phyloP scores from a whole-genome alignment of 495 filamentous ascomycete species.

The Penicillium silybi region DNA sequence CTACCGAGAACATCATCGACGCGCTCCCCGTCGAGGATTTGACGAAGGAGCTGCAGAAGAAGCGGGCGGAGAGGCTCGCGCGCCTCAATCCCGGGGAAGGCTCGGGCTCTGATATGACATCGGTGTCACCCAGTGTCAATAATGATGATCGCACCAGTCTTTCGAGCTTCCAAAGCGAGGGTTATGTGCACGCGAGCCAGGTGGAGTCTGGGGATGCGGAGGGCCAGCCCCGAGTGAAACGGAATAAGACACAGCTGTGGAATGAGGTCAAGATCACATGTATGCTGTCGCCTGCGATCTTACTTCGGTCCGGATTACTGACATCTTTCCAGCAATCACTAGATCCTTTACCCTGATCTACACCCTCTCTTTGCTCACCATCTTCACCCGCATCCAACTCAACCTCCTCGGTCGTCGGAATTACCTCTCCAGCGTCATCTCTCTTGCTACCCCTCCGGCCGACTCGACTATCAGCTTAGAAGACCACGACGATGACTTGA shows the following conservation, averaged over 20 bases:
- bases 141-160: slow-evolving; percentile 81
- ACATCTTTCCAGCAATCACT: slow-evolving; percentile 66
- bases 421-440: slow-evolving; percentile 92
- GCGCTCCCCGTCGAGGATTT: slow-evolving; percentile 85
- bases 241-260: slow-evolving; percentile 90
- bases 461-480: slow-evolving; percentile 75
- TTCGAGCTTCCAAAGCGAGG: slow-evolving; percentile 71
- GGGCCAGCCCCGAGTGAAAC: slow-evolving; percentile 51
- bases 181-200: slow-evolving; percentile 77
- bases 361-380: slow-evolving; percentile 78
- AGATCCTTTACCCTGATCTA: slow-evolving; percentile 89
- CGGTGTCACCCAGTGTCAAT: slow-evolving; percentile 69
- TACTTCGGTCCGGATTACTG: neutral
- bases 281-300: slow-evolving; percentile 38
- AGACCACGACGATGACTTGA: slow-evolving; percentile 80
- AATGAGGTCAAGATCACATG: slow-evolving; percentile 95
- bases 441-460: slow-evolving; percentile 63
- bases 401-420: slow-evolving; percentile 93
- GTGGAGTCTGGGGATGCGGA: slow-evolving; percentile 47
- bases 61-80: slow-evolving; percentile 74
- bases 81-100: slow-evolving; percentile 49
- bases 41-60: slow-evolving; percentile 86
- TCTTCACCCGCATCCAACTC: slow-evolving; percentile 93
- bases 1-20: slow-evolving; percentile 81
- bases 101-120: slow-evolving; percentile 59